A percentile compares a stretch with the other conserved stretches of the same genome.
Conservation (phyloP, 2,329 filamentous ascomycete genomes). For the Fusarium buharicum region DNA sequence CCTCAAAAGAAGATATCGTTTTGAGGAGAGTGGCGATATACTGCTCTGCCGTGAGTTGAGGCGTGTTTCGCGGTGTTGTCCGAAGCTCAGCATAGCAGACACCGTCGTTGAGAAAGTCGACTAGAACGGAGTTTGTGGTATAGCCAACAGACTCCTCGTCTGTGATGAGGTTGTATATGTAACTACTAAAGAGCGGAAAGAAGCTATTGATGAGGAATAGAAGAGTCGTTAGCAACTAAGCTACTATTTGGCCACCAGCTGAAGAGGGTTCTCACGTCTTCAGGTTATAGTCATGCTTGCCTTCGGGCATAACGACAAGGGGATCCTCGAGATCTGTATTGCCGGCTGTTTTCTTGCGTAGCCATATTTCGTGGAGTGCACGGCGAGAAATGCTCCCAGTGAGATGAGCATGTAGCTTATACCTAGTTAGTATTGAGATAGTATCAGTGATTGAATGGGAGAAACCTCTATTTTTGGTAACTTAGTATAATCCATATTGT, state of each 20-base stretch:
- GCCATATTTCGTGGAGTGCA: conserved; percentile 80
- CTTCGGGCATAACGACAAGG: conserved; percentile 72
- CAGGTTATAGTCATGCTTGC: conserved; percentile 77
- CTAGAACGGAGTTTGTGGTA: conserved; percentile 72
- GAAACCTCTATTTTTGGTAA: conserved; percentile 67
- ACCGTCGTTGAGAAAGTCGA: conserved; percentile 74
- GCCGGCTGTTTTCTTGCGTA: conserved; percentile 63
- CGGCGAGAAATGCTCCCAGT: conserved; percentile 79
- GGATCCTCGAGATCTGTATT: conserved; percentile 73
- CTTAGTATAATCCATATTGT: conserved; percentile 57
- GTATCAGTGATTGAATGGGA: fast-evolving
- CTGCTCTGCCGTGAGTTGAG: conserved; percentile 65
- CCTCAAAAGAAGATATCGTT: conserved; percentile 67
- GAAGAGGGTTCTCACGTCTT: conserved; percentile 63
- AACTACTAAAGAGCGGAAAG: conserved; percentile 80
- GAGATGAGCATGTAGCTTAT: conserved; percentile 81
- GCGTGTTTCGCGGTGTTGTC: conserved; percentile 77
- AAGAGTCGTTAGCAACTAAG: not conserved
- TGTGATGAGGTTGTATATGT: conserved; percentile 80
- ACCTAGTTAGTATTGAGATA: not conserved
- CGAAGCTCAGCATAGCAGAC: conserved; percentile 83
- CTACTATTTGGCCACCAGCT: not conserved
- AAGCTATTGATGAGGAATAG: conserved; percentile 61
- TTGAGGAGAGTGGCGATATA: conserved; percentile 75
- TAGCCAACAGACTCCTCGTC: conserved; percentile 67